Percentiles rank a stretch among this genome's conserved stretches.
Evolutionary conservation across 2,329 filamentous ascomycete genomes (phyloP).

Genomic region (Cordyceps tenuipes): DNA sequence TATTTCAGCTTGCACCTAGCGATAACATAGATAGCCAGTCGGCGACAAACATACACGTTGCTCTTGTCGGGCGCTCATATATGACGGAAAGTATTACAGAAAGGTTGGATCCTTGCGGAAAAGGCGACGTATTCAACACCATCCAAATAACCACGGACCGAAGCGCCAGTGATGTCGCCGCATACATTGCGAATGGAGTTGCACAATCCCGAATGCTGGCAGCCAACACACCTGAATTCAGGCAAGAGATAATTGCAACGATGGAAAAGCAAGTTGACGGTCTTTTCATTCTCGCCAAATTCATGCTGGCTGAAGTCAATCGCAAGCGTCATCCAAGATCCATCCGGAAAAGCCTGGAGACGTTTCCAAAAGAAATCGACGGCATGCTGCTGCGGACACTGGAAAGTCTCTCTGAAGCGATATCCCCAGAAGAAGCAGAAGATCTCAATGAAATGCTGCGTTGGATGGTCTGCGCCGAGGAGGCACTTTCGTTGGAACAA

Average conservation of each 20-base stretch:
- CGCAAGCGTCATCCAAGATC: conserved; percentile 36
- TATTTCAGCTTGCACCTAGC: conserved; percentile 25
- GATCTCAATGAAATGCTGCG: conserved; percentile 39
- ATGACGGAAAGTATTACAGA: conserved; percentile 30
- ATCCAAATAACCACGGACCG: conserved; percentile 36
- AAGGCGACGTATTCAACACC: conserved; percentile 26
- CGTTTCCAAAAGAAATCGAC: conserved; percentile 36
- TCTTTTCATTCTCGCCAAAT: conserved; percentile 40
- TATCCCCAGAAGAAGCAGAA: conserved; percentile 29
- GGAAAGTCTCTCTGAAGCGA: conserved; percentile 30
- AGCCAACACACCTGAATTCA: conserved; percentile 24
- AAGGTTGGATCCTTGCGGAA: conserved; percentile 25
- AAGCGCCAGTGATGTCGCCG: conserved; percentile 32
- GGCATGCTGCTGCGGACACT: conserved; percentile 35
- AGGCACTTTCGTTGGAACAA: conserved; percentile 34
- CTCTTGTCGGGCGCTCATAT: conserved; percentile 34
- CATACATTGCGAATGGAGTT: conserved; percentile 34
- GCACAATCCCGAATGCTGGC: conserved; percentile 29
- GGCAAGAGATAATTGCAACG: conserved; percentile 29
- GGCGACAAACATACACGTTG: conserved; percentile 26
- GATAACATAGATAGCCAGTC: conserved; percentile 15
- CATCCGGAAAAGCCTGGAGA: conserved; percentile 34
- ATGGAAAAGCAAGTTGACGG: conserved; percentile 36
- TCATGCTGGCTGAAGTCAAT: conserved; percentile 41
- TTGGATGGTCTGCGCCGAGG: conserved; percentile 38